phyloP scores from a whole-genome alignment of 768 basidiomycete species.

The Phaeotremella fagi region DNA sequence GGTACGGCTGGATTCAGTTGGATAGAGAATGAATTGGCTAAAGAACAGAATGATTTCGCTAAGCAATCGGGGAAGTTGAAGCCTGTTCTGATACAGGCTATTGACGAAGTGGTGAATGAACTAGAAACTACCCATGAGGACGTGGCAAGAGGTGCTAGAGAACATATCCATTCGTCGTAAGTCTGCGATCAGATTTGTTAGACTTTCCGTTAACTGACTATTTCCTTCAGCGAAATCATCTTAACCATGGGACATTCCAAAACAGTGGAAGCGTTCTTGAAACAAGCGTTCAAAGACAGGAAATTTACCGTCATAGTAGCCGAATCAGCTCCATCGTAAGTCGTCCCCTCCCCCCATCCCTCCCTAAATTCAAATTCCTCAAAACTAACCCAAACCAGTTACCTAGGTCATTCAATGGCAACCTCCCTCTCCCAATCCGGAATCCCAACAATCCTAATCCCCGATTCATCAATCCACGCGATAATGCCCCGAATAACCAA shows the following conservation, averaged over 20 bases:
- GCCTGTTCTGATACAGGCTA: slow-evolving; percentile 92
- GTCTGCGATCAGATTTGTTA: background rate
- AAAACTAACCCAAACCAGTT: no score
- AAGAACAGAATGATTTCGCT: slow-evolving; percentile 44
- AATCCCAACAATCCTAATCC: slow-evolving; percentile 93
- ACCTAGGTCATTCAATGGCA: slow-evolving; percentile 80
- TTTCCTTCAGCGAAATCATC: slow-evolving; percentile 97
- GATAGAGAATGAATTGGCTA: background rate
- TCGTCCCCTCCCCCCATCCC: slow-evolving; percentile 21
- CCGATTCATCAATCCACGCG: slow-evolving; percentile 91
- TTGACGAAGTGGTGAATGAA: slow-evolving; percentile 93
- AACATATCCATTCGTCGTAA: slow-evolving; percentile 97
- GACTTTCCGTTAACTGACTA: background rate
- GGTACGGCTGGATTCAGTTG: background rate
- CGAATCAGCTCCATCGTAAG: slow-evolving; percentile 88
- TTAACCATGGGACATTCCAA: slow-evolving; percentile 88
- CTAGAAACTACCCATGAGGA: slow-evolving; percentile 93
- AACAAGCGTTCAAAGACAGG: slow-evolving; percentile 77
- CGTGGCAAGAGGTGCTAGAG: slow-evolving; percentile 86
- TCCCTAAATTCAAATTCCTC: no score
- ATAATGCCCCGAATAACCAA: slow-evolving; percentile 97
- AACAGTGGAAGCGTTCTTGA: slow-evolving; percentile 90
- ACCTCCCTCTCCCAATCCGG: slow-evolving; percentile 69
- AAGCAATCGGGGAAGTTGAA: slow-evolving; percentile 55
- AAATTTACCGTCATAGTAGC: slow-evolving; percentile 96